phyloP scores from a whole-genome alignment of 2,329 filamentous ascomycete species.

The Aspergillus viridinutans region DNA sequence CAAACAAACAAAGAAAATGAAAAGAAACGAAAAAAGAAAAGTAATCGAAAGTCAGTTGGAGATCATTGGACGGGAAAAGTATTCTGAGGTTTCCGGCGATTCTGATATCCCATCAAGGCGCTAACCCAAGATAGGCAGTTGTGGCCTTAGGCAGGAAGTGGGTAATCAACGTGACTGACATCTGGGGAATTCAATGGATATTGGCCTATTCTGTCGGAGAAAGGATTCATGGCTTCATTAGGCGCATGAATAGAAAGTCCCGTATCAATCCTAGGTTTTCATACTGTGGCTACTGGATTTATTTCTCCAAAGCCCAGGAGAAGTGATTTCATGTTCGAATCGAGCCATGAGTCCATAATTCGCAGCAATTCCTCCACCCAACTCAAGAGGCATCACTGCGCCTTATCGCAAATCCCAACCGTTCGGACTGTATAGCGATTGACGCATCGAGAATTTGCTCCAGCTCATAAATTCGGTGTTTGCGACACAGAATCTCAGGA shows the following conservation, averaged over 20 bases:
- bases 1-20: too few relatives aligned
- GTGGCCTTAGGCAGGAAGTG: constrained; percentile 12
- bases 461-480: neutral
- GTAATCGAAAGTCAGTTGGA: neutral
- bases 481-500: neutral
- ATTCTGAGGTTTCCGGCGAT: neutral
- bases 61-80: neutral
- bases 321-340: neutral
- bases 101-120: neutral
- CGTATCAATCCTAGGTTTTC: neutral
- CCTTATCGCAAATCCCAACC: neutral
- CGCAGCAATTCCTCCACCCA: neutral
- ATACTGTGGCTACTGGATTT: neutral
- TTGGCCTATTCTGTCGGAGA: neutral
- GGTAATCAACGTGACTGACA: constrained; percentile 14
- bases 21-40: too few relatives aligned
- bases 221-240: neutral
- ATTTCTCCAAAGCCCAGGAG: neutral
- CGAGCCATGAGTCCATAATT: neutral
- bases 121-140: constrained; percentile 3
- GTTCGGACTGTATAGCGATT: neutral
- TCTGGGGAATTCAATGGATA: constrained; percentile 8
- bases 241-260: neutral
- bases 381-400: neutral
- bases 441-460: neutral